These are phyloP conservation scores for Teratosphaeria destructans DNA, from an alignment of 2,329 filamentous ascomycete genomes.

Conservation along the genomic window DNA sequence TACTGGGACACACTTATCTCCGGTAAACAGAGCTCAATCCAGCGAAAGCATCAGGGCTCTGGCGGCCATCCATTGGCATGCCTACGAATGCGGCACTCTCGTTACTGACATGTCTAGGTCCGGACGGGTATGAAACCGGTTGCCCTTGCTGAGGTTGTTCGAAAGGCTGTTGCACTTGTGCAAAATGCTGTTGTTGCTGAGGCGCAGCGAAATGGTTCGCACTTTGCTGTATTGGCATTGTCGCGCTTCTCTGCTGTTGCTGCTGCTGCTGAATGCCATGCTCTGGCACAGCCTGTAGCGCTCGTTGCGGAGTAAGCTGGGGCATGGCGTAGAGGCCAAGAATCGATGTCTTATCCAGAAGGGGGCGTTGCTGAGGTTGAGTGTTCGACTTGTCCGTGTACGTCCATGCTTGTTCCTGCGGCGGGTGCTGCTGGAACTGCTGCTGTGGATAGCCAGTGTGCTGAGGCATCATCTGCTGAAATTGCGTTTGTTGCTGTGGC, in stretches of 20 bases:
- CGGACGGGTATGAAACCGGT: slow-evolving; percentile 14
- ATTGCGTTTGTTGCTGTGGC: slow-evolving; percentile 25
- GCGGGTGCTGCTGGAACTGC: slow-evolving; percentile 27
- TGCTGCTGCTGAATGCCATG: slow-evolving; percentile 24
- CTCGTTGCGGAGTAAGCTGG: slow-evolving; percentile 38
- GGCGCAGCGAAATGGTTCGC: background rate
- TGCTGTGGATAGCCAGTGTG: slow-evolving; percentile 16
- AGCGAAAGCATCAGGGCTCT: slow-evolving; percentile 72
- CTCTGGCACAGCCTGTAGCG: slow-evolving; percentile 27
- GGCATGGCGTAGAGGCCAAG: slow-evolving; percentile 60
- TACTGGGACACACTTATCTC: slow-evolving; percentile 14
- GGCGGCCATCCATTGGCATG: slow-evolving; percentile 55
- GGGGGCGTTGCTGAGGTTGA: slow-evolving; percentile 28
- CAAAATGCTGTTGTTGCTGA: slow-evolving; percentile 4
- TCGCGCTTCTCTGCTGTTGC: slow-evolving; percentile 26
- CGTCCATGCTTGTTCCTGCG: slow-evolving; percentile 28
- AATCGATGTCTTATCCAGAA: slow-evolving; percentile 62
- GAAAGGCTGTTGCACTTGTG: slow-evolving; percentile 22
- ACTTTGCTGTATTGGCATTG: slow-evolving; percentile 24
- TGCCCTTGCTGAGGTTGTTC: slow-evolving; percentile 1
- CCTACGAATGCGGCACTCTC: slow-evolving; percentile 58
- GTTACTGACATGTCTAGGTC: slow-evolving; percentile 46
- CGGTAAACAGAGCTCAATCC: slow-evolving; percentile 53
- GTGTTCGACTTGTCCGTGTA: slow-evolving; percentile 17
- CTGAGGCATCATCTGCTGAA: slow-evolving; percentile 14